Conservation (phyloP, 176 grass and related monocot species). For the maize (Zea mays) region Zm-B73-REFERENCE-NAM-5.0 NC_050097.1:14554001-14554500, state of each 20-base stretch:
- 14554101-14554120: conserved; percentile 98
- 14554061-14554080: conserved; percentile 42
- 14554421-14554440: not conserved
- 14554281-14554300: conserved; percentile 21
- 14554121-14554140: conserved; percentile 87
- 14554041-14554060: conserved; percentile 16
- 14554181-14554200: conserved; percentile 55
- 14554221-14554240: conserved; percentile 11
- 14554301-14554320: conserved; percentile 8
- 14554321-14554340: conserved; percentile 8
- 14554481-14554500: too few relatives aligned
- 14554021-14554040: conserved; percentile 23
- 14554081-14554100: conserved; percentile 49
- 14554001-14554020: conserved; percentile 66
- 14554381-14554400: conserved; percentile 46
- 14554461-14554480: too few relatives aligned
- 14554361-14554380: conserved; percentile 8
- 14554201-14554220: conserved; percentile 57
- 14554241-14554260: conserved; percentile 5
- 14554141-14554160: conserved; percentile 63
- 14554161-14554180: conserved; percentile 52
- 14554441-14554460: not conserved
- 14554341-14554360: conserved; percentile 7
- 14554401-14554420: conserved; percentile 25
- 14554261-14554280: conserved; percentile 13